Conservation (phyloP, 495 filamentous ascomycete genomes). For the Penicillium psychrofluorescens region DNA sequence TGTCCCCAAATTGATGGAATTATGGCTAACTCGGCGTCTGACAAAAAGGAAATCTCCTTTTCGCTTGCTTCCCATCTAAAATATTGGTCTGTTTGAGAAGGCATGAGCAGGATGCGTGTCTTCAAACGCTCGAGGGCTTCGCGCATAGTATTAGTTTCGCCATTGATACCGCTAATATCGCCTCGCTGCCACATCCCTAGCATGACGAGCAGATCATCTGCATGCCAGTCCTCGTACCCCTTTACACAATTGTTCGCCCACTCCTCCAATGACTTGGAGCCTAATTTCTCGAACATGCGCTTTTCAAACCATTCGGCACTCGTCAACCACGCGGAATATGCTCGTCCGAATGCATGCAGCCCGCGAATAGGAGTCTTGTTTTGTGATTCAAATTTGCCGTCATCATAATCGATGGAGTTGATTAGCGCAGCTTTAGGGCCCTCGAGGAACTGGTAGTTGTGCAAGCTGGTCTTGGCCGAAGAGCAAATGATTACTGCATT, state of each 20-base stretch:
- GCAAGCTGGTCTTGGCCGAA: conserved; percentile 52
- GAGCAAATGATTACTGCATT: conserved; percentile 57
- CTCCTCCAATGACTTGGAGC: conserved; percentile 49
- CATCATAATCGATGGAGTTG: conserved; percentile 28
- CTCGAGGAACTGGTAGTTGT: conserved; percentile 63
- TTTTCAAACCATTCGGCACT: conserved; percentile 58
- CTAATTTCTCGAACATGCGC: conserved; percentile 44
- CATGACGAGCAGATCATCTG: conserved; percentile 56
- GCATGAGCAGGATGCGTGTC: conserved; percentile 50
- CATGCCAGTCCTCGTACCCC: conserved; percentile 35
- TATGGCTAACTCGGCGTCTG: conserved; percentile 36
- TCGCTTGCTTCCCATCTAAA: conserved; percentile 53
- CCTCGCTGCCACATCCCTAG: conserved; percentile 58
- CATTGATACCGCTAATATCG: conserved; percentile 44
- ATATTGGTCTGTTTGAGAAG: conserved; percentile 56
- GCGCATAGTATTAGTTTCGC: conserved; percentile 42
- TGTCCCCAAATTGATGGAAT: conserved; percentile 60
- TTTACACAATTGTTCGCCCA: conserved; percentile 49
- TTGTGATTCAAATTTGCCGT: conserved; percentile 35
- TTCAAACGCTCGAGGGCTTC: conserved; percentile 48
- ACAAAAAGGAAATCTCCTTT: conserved; percentile 43
- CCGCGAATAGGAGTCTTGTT: conserved; percentile 26
- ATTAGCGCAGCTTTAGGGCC: conserved; percentile 52
- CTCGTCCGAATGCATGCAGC: conserved; percentile 54
- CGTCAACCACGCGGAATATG: conserved; percentile 62